Conservation (phyloP, 768 basidiomycete genomes). For the Trametes cingulata region DNA sequence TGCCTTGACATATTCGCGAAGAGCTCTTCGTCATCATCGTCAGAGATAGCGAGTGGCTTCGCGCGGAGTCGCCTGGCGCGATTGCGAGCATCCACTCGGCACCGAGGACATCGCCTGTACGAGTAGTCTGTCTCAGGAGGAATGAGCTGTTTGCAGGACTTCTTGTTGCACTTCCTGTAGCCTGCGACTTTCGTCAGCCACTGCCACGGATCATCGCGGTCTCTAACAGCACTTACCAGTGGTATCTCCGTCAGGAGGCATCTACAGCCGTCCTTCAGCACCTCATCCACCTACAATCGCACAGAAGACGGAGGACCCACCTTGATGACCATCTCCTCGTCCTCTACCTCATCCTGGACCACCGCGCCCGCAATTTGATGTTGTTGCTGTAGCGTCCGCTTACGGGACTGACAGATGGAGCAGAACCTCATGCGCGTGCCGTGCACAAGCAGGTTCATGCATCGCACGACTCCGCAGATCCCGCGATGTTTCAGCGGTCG, state of each 20-base stretch:
- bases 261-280: not conserved
- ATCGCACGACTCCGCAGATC: constrained; percentile 20
- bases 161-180: constrained; percentile 20
- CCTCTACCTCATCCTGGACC: not conserved
- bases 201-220: not conserved
- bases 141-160: constrained; percentile 20
- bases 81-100: constrained; percentile 21
- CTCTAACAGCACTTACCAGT: not conserved
- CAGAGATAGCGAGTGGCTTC: not conserved
- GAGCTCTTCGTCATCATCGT: not conserved
- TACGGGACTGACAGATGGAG: constrained; percentile 16
- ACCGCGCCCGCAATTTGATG: not conserved
- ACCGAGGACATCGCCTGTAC: constrained; percentile 25
- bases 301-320: not conserved
- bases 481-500: constrained; percentile 2
- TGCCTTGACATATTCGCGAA: not conserved
- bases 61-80: not conserved
- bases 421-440: constrained; percentile 22
- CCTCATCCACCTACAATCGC: not conserved
- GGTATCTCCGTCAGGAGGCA: constrained; percentile 2
- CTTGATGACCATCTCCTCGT: not conserved
- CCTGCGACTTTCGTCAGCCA: not conserved
- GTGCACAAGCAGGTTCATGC: constrained; percentile 25
- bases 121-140: constrained; percentile 20
- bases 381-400: constrained; percentile 5